Percentiles rank a stretch among this genome's conserved stretches.
phyloP scores from a whole-genome alignment of 2,329 filamentous ascomycete species.

The Kalaharituber pfeilii region DNA sequence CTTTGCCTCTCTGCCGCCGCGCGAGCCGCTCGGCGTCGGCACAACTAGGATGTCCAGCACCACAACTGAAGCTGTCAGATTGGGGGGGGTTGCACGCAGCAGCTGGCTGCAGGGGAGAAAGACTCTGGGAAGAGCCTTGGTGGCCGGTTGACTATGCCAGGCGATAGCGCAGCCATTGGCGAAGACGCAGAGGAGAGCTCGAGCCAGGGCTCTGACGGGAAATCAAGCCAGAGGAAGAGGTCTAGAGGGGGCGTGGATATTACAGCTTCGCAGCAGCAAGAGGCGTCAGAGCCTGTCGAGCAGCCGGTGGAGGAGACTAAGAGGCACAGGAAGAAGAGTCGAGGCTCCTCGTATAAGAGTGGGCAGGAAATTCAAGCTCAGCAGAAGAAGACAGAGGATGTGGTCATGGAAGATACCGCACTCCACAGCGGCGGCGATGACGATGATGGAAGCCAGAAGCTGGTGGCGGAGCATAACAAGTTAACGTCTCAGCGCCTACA shows the following conservation, averaged over 20 bases:
- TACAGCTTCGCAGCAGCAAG: background rate
- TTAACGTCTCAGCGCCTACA: slow-evolving; percentile 87
- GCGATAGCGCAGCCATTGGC: background rate
- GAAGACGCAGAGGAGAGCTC: slow-evolving; percentile 29
- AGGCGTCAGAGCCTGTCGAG: background rate
- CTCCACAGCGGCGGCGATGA: background rate
- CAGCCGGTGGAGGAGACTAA: background rate
- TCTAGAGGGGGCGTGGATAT: background rate
- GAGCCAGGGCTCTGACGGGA: background rate
- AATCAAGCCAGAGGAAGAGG: background rate
- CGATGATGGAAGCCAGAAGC: background rate
- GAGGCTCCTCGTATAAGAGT: background rate
- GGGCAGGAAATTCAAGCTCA: background rate
- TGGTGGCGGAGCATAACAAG: slow-evolving; percentile 34
- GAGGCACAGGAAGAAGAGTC: background rate
- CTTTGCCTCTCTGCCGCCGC: slow-evolving; percentile 79
- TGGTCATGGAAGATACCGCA: slow-evolving; percentile 22
- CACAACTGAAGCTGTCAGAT: background rate
- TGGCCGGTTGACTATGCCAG: background rate
- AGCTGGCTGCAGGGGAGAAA: background rate
- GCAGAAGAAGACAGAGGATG: background rate
- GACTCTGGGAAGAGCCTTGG: background rate
- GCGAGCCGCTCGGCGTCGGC: slow-evolving; percentile 44
- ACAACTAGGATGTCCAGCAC: background rate
- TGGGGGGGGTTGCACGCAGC: background rate